Evolutionary conservation across 148 eudicot genomes (phyloP).

Genomic region (Chenopodium suecicum): DNA sequence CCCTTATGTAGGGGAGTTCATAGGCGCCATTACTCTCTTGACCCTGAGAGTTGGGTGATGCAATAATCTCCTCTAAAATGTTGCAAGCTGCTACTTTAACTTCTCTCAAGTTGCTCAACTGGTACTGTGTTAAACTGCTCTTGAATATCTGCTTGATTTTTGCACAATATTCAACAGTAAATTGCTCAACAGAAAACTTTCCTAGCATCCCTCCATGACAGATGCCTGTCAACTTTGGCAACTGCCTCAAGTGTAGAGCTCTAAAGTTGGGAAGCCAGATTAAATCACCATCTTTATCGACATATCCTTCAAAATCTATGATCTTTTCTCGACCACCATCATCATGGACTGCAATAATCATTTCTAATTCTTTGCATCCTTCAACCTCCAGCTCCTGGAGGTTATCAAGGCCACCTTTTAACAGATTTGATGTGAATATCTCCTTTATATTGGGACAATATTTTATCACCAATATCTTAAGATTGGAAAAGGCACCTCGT

Average conservation of each 20-base stretch:
- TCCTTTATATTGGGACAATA: slow-evolving; percentile 29
- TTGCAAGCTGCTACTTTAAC: slow-evolving; percentile 16
- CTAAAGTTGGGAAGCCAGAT: slow-evolving; percentile 23
- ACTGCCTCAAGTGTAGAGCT: slow-evolving; percentile 15
- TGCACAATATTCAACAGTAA: slow-evolving; percentile 24
- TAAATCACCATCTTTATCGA: not conserved
- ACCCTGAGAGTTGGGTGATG: slow-evolving; percentile 2
- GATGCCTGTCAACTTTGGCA: slow-evolving; percentile 25
- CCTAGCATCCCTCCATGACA: slow-evolving; percentile 20
- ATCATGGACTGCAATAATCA: slow-evolving; percentile 10
- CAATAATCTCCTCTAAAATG: slow-evolving; percentile 16
- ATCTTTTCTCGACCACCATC: slow-evolving; percentile 4
- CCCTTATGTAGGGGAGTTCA: slow-evolving; percentile 23
- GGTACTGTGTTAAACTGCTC: not conserved
- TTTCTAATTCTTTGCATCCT: slow-evolving; percentile 25
- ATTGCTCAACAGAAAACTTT: slow-evolving; percentile 8
- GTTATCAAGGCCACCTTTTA: slow-evolving; percentile 13
- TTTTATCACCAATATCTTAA: slow-evolving; percentile 26
- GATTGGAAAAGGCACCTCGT: slow-evolving; percentile 24
- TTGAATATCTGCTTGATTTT: slow-evolving; percentile 12
- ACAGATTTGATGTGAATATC: slow-evolving; percentile 19
- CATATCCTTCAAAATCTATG: no score
- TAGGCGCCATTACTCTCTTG: not conserved
- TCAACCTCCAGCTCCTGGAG: slow-evolving; percentile 32
- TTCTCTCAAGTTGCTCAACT: slow-evolving; percentile 21